Base-by-base conservation (phyloP, 2,329 filamentous ascomycete species). In the Phialophora chinensis region DNA sequence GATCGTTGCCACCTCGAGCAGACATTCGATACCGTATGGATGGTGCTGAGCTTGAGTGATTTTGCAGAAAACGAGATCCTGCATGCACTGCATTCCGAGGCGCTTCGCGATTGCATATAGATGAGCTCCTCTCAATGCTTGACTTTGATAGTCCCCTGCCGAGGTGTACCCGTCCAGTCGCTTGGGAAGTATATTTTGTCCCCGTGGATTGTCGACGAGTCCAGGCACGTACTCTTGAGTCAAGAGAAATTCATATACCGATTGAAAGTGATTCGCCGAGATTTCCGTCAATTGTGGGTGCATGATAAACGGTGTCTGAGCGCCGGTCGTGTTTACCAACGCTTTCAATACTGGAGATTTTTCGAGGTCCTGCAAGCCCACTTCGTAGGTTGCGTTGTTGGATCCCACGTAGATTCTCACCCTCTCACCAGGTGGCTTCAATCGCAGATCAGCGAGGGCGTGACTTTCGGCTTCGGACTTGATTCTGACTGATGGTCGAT, bases 301-400 rank as follows among this genome's bases (percentile, higher is more conserved):
- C 70, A 71, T 72, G 61, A 71, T 69, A 53, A 62, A 72, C 11
- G 67, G 42, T 17, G 61, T 55, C 11, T 68, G 60, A 3, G 59
- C 27, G 12, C 42, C 31, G 17, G 50, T 52, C 17, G 66, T 44
- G 35, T 38, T 60, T 20, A 71, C 57, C 11, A 66, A 50, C 3
- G 63, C 52, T 44, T 66, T 67, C 14, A 70, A 60, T 8, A 68
- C 57, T 11, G 66, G 56, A 25, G 71, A 70, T 44, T 71, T 70
- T n/a, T 63, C 54, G 7, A 72, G 66, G 23, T 65, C 60, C 44
- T 62, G 35, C 25, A 70, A 42, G 20, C 44, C 53, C 31, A 66
- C 63, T 10, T 55, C 60, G 57, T 65, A 66, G n/a, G 56, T 25
- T 14, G 53, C 47, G 38, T 68, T 72, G 12, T 54, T 59, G 3